These are phyloP conservation scores for Xylaria castorea DNA, from an alignment of 495 filamentous ascomycete genomes.

Conservation along the genomic window DNA sequence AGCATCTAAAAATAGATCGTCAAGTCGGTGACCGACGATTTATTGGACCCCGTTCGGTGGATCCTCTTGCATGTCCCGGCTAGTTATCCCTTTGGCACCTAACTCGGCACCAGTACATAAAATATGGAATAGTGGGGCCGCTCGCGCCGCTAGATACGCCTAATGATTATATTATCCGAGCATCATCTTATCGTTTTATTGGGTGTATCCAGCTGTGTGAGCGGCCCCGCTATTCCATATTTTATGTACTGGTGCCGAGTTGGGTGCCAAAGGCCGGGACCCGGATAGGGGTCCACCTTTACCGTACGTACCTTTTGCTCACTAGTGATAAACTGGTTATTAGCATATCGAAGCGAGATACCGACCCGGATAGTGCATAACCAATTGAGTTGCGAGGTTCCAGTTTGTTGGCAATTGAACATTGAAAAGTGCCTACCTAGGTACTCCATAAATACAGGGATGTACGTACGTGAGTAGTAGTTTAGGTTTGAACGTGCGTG, in stretches of 20 bases:
- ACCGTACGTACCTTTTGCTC: too few relatives aligned
- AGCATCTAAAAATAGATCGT: constrained; percentile 27
- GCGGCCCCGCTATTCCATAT: too few relatives aligned
- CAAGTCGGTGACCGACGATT: constrained; percentile 20
- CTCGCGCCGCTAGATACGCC: too few relatives aligned
- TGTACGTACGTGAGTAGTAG: neutral
- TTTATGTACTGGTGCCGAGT: too few relatives aligned
- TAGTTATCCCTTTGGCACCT: too few relatives aligned
- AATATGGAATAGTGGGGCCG: too few relatives aligned
- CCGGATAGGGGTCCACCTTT: too few relatives aligned
- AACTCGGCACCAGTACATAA: too few relatives aligned
- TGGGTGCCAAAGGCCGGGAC: too few relatives aligned
- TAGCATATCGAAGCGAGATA: constrained; percentile 7
- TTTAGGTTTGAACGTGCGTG: neutral
- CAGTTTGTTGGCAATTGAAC: neutral
- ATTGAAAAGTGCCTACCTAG: neutral
- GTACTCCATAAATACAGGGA: neutral
- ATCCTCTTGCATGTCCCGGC: neutral
- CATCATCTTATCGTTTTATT: too few relatives aligned
- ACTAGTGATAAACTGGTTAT: neutral
- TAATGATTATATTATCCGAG: too few relatives aligned
- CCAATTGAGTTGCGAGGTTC: neutral
- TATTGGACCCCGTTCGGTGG: neutral
- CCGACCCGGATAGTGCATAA: neutral
- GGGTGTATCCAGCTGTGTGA: too few relatives aligned